Base-by-base conservation (phyloP, 1,284 basidiomycete species). In the Ceratobasidium sp. region DNA sequence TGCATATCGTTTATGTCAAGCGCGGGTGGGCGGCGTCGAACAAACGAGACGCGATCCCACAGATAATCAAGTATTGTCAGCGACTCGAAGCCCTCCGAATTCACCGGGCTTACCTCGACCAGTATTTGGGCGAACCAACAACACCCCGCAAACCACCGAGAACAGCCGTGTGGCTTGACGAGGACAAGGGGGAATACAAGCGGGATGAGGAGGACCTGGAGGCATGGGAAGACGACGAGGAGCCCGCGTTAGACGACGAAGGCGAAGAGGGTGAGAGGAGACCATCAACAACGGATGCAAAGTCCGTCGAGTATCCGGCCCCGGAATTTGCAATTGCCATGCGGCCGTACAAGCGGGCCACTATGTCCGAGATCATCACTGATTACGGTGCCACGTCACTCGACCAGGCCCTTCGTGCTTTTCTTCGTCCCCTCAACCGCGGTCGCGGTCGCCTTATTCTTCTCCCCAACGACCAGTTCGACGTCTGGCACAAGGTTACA, bases 1-100 rank as follows among this genome's bases (percentile, higher is more conserved):
- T 78, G 12, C 77, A 78, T 44, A 74, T 76, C 40, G 62, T 44
- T 3, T 42, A 64, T 17, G 62, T 44, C 17, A 64, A 64, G 20
- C 10, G 33, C 0, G 38, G 38, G 26, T 64, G 33, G 33, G 38
- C 1, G 20, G 42, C 33, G 38, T 64, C 62, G 42, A 44, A 44
- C 42, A 44, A 44, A 9, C 62, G 33, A 1, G 38, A 64, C 5
- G 42, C n/a, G 1, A 42, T n/a, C 2, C 42, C 17, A 10, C 38
- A 44, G 38, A 38, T 42, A 2, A 64, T 64, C 38, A 2, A 13
- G 2, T 42, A 44, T 10, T 64, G 33, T 64, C 62, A 44, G 62
- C 62, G 20, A 1, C 38, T 40, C 0, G 62, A 64, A 20, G 62
- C 62, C 1, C 20, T 64, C 0, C 62, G 33, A 9, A 64, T 64